Conservation (phyloP, 1,139 yeast genomes). For the Candida tetrigidarum region DNA sequence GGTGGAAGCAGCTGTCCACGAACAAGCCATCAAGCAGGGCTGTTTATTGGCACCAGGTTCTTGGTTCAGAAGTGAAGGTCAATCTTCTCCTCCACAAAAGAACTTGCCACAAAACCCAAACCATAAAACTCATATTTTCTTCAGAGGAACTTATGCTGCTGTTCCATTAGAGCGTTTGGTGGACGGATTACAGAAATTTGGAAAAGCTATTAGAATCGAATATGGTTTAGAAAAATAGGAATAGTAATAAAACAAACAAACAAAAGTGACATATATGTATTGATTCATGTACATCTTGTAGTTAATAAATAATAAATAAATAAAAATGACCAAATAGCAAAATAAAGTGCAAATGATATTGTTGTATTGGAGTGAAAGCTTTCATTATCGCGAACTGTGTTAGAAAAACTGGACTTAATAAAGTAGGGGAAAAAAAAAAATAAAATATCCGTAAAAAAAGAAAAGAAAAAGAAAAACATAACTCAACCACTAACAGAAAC, state of each 20-base stretch:
- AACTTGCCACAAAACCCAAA: constrained; percentile 33
- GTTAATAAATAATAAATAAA: no score
- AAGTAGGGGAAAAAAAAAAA: constrained; percentile 1
- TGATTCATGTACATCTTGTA: no score
- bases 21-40: constrained; percentile 65
- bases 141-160: constrained; percentile 92
- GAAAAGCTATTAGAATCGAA: constrained; percentile 56
- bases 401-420: neutral
- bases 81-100: constrained; percentile 55
- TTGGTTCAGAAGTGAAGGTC: constrained; percentile 69
- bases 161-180: constrained; percentile 67
- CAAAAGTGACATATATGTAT: neutral
- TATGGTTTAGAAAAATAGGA: constrained; percentile 25
- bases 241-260: no score
- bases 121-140: constrained; percentile 57
- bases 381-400: no score
- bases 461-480: constrained; percentile 1
- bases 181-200: constrained; percentile 67
- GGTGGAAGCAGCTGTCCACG: constrained; percentile 69
- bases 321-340: no score
- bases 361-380: no score
- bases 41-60: constrained; percentile 87
- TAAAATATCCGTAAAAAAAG: neutral
- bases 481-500: neutral
- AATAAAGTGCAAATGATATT: no score